Conservation (phyloP, 768 basidiomycete species). For the Rhodotorula graminis region DNA sequence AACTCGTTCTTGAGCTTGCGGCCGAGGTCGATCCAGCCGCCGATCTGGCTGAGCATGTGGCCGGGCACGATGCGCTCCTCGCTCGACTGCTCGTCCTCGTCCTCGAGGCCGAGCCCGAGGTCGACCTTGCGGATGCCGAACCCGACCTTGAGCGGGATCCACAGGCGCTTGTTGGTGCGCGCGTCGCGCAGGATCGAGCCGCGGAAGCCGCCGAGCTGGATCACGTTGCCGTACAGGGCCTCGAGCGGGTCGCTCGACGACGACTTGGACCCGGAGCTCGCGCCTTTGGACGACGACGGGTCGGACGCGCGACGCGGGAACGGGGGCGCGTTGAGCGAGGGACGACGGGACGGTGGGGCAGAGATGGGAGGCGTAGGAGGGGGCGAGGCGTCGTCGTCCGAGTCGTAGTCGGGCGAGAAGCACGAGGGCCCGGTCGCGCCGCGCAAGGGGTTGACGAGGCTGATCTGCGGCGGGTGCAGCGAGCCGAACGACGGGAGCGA, state of each 20-base stretch:
- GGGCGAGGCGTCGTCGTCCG: conserved; percentile 6
- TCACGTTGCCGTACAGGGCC: conserved; percentile 30
- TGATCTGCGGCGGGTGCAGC: conserved; percentile 16
- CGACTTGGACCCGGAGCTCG: not conserved
- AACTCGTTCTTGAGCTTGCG: conserved; percentile 22
- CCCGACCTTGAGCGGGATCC: conserved; percentile 37
- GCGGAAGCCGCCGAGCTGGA: conserved; percentile 38
- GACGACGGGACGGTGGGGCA: not conserved
- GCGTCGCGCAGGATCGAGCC: conserved; percentile 37
- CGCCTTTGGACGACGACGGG: not conserved
- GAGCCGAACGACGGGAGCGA: conserved; percentile 25
- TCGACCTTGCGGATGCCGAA: conserved; percentile 34
- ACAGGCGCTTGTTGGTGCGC: conserved; percentile 20
- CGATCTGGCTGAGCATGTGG: conserved; percentile 26
- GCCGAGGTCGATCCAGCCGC: conserved; percentile 36
- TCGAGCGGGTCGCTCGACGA: conserved; percentile 24
- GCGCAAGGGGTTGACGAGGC: not conserved
- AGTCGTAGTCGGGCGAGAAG: conserved; percentile 8
- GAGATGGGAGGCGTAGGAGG: not conserved
- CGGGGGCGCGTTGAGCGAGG: not conserved
- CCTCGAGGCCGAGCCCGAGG: conserved; percentile 34
- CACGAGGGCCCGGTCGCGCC: not conserved
- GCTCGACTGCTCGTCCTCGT: conserved; percentile 34
- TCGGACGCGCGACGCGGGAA: not conserved
- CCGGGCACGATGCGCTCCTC: conserved; percentile 34